Conservation (phyloP, 768 basidiomycete species). For the Exsudoporus frostii region DNA sequence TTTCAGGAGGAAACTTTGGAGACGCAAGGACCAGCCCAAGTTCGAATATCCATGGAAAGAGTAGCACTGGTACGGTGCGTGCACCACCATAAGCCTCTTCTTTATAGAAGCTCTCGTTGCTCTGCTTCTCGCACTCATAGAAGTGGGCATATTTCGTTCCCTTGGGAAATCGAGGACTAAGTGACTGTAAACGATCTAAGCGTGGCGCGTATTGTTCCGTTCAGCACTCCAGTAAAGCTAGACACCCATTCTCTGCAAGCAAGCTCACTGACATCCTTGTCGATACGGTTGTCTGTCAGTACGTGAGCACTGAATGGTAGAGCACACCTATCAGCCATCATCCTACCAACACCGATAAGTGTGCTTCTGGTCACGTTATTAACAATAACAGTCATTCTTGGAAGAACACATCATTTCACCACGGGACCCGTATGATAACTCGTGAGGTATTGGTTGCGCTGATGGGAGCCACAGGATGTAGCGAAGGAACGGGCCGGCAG, state of each 20-base stretch:
- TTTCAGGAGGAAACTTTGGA: constrained; percentile 85
- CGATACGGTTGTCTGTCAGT: neutral
- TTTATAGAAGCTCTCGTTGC: neutral
- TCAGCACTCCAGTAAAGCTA: neutral
- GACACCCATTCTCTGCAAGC: neutral
- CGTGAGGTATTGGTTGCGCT: neutral
- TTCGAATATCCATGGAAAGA: constrained; percentile 91
- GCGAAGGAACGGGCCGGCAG: neutral
- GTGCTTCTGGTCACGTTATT: neutral
- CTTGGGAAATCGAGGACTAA: neutral
- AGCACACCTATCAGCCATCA: neutral
- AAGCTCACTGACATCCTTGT: neutral
- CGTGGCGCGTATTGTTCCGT: neutral
- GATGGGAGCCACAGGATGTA: neutral
- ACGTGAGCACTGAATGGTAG: neutral
- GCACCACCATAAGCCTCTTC: neutral
- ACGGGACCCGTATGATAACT: neutral
- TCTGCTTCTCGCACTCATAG: neutral
- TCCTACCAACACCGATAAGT: neutral
- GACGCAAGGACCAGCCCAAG: constrained; percentile 80
- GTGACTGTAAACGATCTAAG: neutral
- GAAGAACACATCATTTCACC: neutral
- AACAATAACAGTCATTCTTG: neutral
- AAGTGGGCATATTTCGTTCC: neutral
- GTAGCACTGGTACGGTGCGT: constrained; percentile 17